phyloP scores from a whole-genome alignment of 306 rosid genomes.

The Cucumis melo region DNA sequence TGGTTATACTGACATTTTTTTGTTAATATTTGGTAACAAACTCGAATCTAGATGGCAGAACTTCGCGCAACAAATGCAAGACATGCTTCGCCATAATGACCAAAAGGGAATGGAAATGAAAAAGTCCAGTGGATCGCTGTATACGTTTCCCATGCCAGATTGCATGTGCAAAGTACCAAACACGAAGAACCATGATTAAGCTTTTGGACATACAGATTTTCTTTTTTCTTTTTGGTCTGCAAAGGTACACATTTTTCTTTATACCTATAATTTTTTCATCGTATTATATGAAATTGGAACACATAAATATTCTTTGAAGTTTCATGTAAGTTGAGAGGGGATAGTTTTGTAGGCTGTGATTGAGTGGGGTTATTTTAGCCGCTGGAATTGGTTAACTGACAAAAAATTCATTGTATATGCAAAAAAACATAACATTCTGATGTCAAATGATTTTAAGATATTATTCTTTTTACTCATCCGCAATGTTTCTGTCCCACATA shows the following conservation, averaged over 20 bases:
- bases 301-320: constrained; percentile 11
- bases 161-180: constrained; percentile 71
- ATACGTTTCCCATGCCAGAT: constrained; percentile 92
- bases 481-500: neutral
- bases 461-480: neutral
- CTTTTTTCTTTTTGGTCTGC: neutral
- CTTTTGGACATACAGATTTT: neutral
- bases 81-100: constrained; percentile 76
- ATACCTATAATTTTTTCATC: constrained; percentile 28
- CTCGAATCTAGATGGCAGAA: constrained; percentile 50
- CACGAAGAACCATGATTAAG: constrained; percentile 14
- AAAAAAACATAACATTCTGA: neutral
- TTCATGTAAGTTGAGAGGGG: constrained; percentile 4
- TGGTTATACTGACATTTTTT: neutral
- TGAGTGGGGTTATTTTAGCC: constrained; percentile 3
- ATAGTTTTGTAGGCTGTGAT: constrained; percentile 6
- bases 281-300: constrained; percentile 14
- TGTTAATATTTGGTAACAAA: neutral
- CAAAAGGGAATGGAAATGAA: constrained; percentile 64
- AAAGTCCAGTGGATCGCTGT: constrained; percentile 58
- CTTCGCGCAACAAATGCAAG: constrained; percentile 54
- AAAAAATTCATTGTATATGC: constrained; percentile 24
- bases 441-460: constrained; percentile 6
- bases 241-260: constrained; percentile 16
- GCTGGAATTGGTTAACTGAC: constrained; percentile 7